Conservation (phyloP, 2,329 filamentous ascomycete genomes). For the Escovopsis sp. region DNA sequence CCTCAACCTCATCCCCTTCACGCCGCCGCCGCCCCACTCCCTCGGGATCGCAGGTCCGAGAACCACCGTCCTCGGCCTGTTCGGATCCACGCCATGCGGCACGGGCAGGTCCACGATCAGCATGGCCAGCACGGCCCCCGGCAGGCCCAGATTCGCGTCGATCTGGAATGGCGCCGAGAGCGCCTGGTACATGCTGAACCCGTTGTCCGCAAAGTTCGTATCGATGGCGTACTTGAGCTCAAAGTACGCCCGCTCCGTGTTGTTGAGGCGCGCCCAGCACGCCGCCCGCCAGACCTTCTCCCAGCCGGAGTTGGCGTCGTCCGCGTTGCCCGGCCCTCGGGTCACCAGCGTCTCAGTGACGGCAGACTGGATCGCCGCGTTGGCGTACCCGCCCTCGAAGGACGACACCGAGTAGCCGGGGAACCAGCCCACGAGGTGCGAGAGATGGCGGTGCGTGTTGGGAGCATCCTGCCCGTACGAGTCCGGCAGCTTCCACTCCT, state of each 20-base stretch:
- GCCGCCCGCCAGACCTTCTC: constrained; percentile 43
- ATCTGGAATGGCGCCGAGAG: constrained; percentile 38
- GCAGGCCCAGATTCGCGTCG: constrained; percentile 41
- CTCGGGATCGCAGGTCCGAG: constrained; percentile 33
- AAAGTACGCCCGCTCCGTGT: constrained; percentile 32
- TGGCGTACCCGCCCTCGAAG: constrained; percentile 21
- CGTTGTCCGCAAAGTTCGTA: constrained; percentile 35
- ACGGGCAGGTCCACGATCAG: constrained; percentile 33
- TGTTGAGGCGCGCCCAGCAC: constrained; percentile 40
- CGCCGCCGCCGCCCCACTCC: constrained; percentile 28
- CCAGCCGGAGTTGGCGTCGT: constrained; percentile 41
- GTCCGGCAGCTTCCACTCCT: constrained; percentile 22
- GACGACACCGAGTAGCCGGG: constrained; percentile 36
- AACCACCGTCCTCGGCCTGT: constrained; percentile 21
- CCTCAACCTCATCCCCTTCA: constrained; percentile 28
- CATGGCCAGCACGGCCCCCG: constrained; percentile 35
- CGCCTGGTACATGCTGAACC: constrained; percentile 35
- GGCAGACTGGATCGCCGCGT: constrained; percentile 29
- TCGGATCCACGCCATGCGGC: constrained; percentile 5
- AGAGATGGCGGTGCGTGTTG: constrained; percentile 28
- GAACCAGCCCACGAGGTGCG: constrained; percentile 40
- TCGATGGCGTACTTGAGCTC: constrained; percentile 33
- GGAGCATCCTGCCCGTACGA: constrained; percentile 13
- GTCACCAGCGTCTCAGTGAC: constrained; percentile 29
- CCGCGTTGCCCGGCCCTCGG: constrained; percentile 29